phyloP scores from a whole-genome alignment of 805 yeast species.

The Metschnikowia koreensis region DNA sequence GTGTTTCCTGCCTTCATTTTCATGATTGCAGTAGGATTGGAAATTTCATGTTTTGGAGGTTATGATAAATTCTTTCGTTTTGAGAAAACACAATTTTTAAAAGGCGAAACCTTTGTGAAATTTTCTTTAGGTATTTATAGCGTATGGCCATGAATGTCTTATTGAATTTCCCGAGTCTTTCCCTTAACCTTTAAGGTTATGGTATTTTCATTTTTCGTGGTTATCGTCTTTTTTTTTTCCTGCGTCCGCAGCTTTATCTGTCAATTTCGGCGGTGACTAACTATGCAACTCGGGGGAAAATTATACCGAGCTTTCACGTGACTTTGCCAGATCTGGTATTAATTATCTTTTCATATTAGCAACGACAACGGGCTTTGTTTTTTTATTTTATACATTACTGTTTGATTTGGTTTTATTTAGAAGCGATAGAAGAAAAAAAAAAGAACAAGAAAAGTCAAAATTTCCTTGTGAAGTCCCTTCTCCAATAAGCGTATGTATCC shows the following conservation, averaged over 20 bases:
- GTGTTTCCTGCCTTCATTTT: not conserved
- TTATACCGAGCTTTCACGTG: constrained; percentile 6
- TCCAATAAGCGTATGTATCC: too few relatives aligned
- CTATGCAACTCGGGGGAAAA: not conserved
- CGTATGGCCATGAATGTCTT: too few relatives aligned
- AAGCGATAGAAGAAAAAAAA: too few relatives aligned
- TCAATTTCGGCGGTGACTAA: not conserved
- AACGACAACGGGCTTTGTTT: not conserved
- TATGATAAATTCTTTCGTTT: too few relatives aligned
- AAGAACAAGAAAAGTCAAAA: too few relatives aligned
- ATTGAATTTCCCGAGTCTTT: not conserved
- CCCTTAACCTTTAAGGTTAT: not conserved
- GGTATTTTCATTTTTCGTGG: not conserved
- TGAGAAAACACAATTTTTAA: too few relatives aligned
- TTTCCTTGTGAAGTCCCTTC: too few relatives aligned
- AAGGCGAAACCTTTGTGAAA: too few relatives aligned
- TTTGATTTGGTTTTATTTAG: not conserved
- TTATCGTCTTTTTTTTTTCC: not conserved
- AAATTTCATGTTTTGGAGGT: not conserved
- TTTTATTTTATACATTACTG: not conserved
- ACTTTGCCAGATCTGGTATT: not conserved
- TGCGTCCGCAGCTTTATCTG: not conserved
- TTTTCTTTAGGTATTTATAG: too few relatives aligned
- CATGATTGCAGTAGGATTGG: not conserved
- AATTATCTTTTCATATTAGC: not conserved